A percentile compares a stretch with the other conserved stretches of the same genome.
These are phyloP conservation scores for Ophiocordyceps camponoti-leonardi DNA, from an alignment of 2,329 filamentous ascomycete species.

Conservation along the genomic window DNA sequence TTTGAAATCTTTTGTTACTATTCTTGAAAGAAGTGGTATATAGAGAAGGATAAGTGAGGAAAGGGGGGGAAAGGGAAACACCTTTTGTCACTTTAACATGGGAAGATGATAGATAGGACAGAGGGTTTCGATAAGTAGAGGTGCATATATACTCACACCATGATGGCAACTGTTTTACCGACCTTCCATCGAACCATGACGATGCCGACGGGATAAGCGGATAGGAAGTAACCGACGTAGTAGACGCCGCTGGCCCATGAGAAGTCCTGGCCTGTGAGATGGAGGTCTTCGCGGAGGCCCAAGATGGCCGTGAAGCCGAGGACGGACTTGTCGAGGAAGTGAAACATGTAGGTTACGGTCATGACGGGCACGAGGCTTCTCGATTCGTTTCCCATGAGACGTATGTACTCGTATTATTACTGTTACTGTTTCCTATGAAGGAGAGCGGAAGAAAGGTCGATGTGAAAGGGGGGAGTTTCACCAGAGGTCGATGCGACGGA, in stretches of 20 bases:
- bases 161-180: constrained; percentile 10
- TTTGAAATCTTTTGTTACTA: too few species aligned
- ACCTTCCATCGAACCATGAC: constrained; percentile 11
- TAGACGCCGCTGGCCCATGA: constrained; percentile 32
- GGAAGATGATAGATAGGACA: too few species aligned
- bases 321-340: constrained; percentile 43
- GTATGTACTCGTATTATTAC: too few species aligned
- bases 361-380: constrained; percentile 25
- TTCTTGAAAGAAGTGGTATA: too few species aligned
- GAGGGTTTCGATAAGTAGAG: too few species aligned
- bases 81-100: too few species aligned
- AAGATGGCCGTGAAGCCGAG: constrained; percentile 33
- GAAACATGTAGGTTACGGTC: constrained; percentile 37
- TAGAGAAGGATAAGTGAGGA: too few species aligned
- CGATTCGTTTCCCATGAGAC: too few species aligned
- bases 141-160: constrained; percentile 5
- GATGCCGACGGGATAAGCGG: constrained; percentile 10
- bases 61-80: too few species aligned
- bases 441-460: too few species aligned
- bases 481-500: neutral
- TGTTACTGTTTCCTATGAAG: too few species aligned
- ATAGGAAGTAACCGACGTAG: constrained; percentile 30
- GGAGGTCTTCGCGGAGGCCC: constrained; percentile 26
- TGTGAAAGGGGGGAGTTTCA: neutral
- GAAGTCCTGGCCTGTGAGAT: constrained; percentile 29